Conservation (phyloP, 2,329 filamentous ascomycete species). For the Cordyceps farinosa region DNA sequence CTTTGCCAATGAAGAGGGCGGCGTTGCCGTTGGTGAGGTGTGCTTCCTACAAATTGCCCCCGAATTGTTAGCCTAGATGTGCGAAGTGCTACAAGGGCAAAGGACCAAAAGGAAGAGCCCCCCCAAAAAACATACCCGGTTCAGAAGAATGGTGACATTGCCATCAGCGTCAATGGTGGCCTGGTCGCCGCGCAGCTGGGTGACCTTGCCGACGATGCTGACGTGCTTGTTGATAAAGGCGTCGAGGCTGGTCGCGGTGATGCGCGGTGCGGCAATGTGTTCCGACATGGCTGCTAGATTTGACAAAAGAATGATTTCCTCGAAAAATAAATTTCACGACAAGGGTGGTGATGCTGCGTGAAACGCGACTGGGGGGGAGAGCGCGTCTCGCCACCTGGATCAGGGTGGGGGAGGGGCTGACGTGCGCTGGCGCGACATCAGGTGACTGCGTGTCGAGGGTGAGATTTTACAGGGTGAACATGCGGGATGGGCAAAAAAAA, state of each 20-base stretch:
- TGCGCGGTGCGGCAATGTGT: slow-evolving; percentile 69
- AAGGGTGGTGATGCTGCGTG: not conserved
- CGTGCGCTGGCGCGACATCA: slow-evolving; percentile 11
- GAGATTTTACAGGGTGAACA: too few relatives aligned
- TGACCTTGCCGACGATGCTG: slow-evolving; percentile 81
- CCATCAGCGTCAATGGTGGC: slow-evolving; percentile 80
- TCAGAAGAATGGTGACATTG: slow-evolving; percentile 68
- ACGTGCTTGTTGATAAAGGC: slow-evolving; percentile 72
- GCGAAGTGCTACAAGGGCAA: too few relatives aligned
- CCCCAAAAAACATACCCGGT: slow-evolving; percentile 50
- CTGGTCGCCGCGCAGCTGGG: slow-evolving; percentile 73
- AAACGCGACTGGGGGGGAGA: not conserved
- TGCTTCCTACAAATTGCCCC: slow-evolving; percentile 51
- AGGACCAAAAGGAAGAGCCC: too few relatives aligned
- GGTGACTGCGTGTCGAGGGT: slow-evolving; percentile 1
- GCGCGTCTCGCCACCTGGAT: not conserved
- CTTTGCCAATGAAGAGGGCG: slow-evolving; percentile 76
- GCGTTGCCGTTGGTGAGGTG: slow-evolving; percentile 67
- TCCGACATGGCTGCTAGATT: slow-evolving; percentile 54
- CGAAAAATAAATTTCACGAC: not conserved
- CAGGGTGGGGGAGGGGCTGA: not conserved
- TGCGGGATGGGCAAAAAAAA: not conserved
- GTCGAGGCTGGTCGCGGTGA: slow-evolving; percentile 76
- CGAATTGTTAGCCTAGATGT: too few relatives aligned
- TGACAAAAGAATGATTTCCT: too few relatives aligned